Conservation (phyloP, 192 early-diverging fungal species). For the Gonapodya prolifera region DNA sequence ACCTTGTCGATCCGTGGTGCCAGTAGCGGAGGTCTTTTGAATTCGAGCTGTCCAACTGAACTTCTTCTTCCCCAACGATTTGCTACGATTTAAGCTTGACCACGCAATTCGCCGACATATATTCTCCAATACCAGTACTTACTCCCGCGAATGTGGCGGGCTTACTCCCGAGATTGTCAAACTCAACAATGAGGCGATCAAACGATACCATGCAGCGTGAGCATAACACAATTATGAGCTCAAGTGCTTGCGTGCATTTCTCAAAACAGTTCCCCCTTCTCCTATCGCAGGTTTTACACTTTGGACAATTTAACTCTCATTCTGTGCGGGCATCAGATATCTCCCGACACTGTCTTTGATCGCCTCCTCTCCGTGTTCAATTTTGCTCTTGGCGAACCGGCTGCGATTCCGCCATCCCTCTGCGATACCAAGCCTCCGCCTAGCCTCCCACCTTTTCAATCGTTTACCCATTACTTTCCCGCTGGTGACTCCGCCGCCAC, state of each 20-base stretch:
- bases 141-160: slow-evolving; percentile 65
- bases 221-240: neutral
- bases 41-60: slow-evolving; percentile 21
- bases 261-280: too few relatives aligned
- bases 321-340: slow-evolving; percentile 35
- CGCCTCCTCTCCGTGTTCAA: slow-evolving; percentile 35
- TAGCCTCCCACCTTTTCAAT: slow-evolving; percentile 29
- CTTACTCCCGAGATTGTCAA: slow-evolving; percentile 53
- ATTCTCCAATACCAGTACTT: slow-evolving; percentile 34
- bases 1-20: slow-evolving; percentile 22
- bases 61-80: slow-evolving; percentile 21
- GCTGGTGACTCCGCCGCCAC: slow-evolving; percentile 15
- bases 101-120: slow-evolving; percentile 33
- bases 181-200: slow-evolving; percentile 62
- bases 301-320: slow-evolving; percentile 56
- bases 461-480: slow-evolving; percentile 21
- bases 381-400: slow-evolving; percentile 20
- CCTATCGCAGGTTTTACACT: slow-evolving; percentile 28
- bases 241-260: too few relatives aligned
- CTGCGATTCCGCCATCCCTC: slow-evolving; percentile 14
- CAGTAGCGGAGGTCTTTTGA: slow-evolving; percentile 20
- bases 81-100: slow-evolving; percentile 22
- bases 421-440: slow-evolving; percentile 13
- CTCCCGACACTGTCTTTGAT: slow-evolving; percentile 26
- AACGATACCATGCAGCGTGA: slow-evolving; percentile 57